These are phyloP conservation scores for Nakazawaea laoshanensis DNA, from an alignment of 805 yeast genomes.

Conservation along the genomic window DNA sequence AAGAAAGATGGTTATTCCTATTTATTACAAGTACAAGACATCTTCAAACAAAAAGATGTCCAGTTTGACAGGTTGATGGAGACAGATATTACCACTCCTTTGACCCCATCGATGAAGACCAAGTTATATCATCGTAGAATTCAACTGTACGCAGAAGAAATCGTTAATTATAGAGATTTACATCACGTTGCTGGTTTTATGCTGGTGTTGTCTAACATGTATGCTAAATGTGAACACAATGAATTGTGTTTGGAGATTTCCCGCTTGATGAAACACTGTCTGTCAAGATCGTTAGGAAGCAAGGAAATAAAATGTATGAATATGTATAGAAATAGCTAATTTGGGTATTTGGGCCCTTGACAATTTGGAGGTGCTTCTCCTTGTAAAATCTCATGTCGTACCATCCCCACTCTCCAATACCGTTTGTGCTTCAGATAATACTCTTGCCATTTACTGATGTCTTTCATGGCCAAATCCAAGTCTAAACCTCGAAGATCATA, in stretches of 20 bases:
- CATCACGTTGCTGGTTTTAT: slow-evolving; percentile 12
- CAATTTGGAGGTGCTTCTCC: slow-evolving; percentile 51
- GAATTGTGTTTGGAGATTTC: slow-evolving; percentile 10
- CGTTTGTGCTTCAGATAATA: slow-evolving; percentile 35
- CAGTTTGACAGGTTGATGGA: slow-evolving; percentile 2
- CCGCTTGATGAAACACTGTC: slow-evolving; percentile 11
- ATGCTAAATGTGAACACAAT: slow-evolving; percentile 4
- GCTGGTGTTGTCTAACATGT: slow-evolving; percentile 9
- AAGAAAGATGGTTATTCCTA: slow-evolving; percentile 41
- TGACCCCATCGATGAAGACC: neutral
- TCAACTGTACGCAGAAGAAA: slow-evolving; percentile 7
- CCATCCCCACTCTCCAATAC: slow-evolving; percentile 60
- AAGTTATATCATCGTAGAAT: slow-evolving; percentile 7
- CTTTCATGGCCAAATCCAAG: slow-evolving; percentile 23
- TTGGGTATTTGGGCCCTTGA: slow-evolving; percentile 13
- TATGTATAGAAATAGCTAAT: slow-evolving; percentile 8
- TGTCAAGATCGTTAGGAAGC: slow-evolving; percentile 12
- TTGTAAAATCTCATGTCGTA: slow-evolving; percentile 31
- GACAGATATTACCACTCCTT: neutral
- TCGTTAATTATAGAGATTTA: neutral
- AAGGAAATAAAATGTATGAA: slow-evolving; percentile 11
- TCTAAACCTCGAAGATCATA: slow-evolving; percentile 56
- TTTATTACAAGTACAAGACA: slow-evolving; percentile 32
- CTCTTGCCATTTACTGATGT: slow-evolving; percentile 42
- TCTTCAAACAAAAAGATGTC: slow-evolving; percentile 1